phyloP scores from a whole-genome alignment of 805 yeast genomes.

The Monosporozyma solicola region DNA sequence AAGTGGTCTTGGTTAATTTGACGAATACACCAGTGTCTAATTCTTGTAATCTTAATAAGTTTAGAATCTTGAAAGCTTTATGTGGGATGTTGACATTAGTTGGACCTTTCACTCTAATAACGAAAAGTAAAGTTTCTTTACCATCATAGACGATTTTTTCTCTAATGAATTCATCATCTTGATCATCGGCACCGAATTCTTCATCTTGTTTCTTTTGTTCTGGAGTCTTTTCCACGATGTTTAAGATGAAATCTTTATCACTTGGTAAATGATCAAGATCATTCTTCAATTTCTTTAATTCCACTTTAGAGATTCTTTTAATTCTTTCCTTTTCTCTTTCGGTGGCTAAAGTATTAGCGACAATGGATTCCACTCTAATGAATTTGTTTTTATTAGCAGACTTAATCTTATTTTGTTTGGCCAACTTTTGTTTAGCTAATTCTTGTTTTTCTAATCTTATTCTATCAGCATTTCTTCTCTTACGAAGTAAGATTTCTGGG shows the following conservation, averaged over 20 bases:
- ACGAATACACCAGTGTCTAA: slow-evolving; percentile 65
- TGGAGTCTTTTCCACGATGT: slow-evolving; percentile 20
- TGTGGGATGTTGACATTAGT: slow-evolving; percentile 56
- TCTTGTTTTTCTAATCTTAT: slow-evolving; percentile 67
- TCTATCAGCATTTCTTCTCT: slow-evolving; percentile 72
- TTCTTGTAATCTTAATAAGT: slow-evolving; percentile 50
- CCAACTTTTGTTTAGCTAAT: slow-evolving; percentile 43
- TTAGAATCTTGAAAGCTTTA: slow-evolving; percentile 51
- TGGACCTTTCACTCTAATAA: slow-evolving; percentile 60
- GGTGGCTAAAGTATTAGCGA: slow-evolving; percentile 54
- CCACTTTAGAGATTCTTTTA: slow-evolving; percentile 49
- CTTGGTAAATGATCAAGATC: slow-evolving; percentile 22
- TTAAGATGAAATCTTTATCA: slow-evolving; percentile 28
- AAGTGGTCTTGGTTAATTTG: slow-evolving; percentile 49
- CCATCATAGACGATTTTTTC: slow-evolving; percentile 33
- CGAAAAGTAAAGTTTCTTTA: slow-evolving; percentile 47
- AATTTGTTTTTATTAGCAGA: slow-evolving; percentile 43
- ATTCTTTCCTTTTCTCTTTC: slow-evolving; percentile 63
- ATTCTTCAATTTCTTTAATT: slow-evolving; percentile 29
- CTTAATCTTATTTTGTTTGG: slow-evolving; percentile 37
- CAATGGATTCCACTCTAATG: slow-evolving; percentile 65
- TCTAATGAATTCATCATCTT: slow-evolving; percentile 23
- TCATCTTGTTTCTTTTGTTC: slow-evolving; percentile 11
- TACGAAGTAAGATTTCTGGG: slow-evolving; percentile 69
- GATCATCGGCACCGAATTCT: slow-evolving; percentile 4